Evolutionary conservation across 306 rosid genomes (phyloP), one percentile per base, ranked within the genome.

Genomic region (Fagus sylvatica): DNA sequence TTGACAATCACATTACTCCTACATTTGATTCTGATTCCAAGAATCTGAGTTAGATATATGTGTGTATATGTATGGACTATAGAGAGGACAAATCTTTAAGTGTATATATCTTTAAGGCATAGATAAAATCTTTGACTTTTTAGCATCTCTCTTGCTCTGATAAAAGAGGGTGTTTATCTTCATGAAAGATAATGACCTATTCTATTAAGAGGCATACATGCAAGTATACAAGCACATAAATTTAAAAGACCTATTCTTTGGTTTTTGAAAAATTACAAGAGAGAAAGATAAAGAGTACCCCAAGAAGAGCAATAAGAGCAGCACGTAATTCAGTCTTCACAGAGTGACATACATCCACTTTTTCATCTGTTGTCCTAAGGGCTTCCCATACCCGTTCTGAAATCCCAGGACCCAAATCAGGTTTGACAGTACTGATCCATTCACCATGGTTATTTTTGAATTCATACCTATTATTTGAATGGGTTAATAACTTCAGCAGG

Each of bases 361-460:
- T 56, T 49, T 90, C 96, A 80, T 74, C 93, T 2, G 97, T 85
- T 72, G 89, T 28, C 72, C 5, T 79, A 41, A 93, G 62, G 77
- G 97, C 96, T 59, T 81, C 82, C 75, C 80, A 64, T 72, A 95
- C 78, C 33, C 93, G 93, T 76, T 95, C 97, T 67, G 88, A 84
- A 66, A 86, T 88, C 57, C 93, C 94, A 7, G 99, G 98, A 81
- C 98, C 96, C 69, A 95, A 64, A 71, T 89, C 71, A 62, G 99
- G 98, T 79, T 87, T 88, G 79, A 84, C 88, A n/a, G 86, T 78
- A 7, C n/a, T 79, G 54, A 95, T 28, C 99, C 99, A 93, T 87
- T 89, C 93, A 19, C 87, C 86, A 61, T 95, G 99, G 79, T 90
- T 86, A 71, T 72, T 89, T 88, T 91, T 95, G 88, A 95, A 91